These are phyloP conservation scores for Hsuehochloa calcarea DNA, from an alignment of 176 grass and related monocot species.

Conservation along the genomic window DNA sequence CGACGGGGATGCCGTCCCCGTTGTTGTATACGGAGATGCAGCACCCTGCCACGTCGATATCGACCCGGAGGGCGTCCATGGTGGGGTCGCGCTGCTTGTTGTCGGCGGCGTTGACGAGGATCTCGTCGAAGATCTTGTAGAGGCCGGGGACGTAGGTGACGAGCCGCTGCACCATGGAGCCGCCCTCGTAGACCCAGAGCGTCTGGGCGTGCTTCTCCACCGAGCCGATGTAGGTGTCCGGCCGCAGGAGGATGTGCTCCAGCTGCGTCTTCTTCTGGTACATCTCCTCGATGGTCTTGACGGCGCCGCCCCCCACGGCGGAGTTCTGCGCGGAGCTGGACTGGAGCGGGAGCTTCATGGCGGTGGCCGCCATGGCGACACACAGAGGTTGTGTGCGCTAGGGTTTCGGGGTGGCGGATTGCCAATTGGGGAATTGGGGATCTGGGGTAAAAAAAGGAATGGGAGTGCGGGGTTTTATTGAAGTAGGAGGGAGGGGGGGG, in stretches of 20 bases:
- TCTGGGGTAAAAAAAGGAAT: background rate
- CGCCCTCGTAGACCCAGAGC: constrained; percentile 75
- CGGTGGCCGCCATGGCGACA: constrained; percentile 45
- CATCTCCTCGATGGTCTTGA: constrained; percentile 85
- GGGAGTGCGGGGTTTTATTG: background rate
- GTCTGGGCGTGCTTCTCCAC: constrained; percentile 64
- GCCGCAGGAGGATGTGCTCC: constrained; percentile 90
- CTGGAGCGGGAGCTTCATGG: constrained; percentile 52
- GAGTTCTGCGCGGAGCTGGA: constrained; percentile 79
- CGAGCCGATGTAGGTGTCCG: constrained; percentile 89
- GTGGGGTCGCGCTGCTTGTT: constrained; percentile 93
- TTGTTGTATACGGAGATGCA: constrained; percentile 81
- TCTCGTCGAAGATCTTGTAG: constrained; percentile 99
- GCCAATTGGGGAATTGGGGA: constrained; percentile 6
- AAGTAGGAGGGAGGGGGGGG: background rate
- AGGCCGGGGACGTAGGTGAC: constrained; percentile 86
- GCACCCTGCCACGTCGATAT: constrained; percentile 60
- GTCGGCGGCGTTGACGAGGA: constrained; percentile 93
- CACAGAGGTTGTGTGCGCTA: constrained; percentile 56
- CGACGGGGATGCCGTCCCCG: constrained; percentile 81
- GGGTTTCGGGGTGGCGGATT: background rate
- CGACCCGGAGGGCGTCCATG: constrained; percentile 77
- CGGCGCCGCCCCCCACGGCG: constrained; percentile 24
- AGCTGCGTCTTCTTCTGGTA: constrained; percentile 90
- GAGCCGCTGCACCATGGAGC: constrained; percentile 53